A percentile compares a stretch with the other conserved stretches of the same genome.
Evolutionary conservation across 768 basidiomycete species (phyloP).

Genomic region (Lactifluus echinatus): DNA sequence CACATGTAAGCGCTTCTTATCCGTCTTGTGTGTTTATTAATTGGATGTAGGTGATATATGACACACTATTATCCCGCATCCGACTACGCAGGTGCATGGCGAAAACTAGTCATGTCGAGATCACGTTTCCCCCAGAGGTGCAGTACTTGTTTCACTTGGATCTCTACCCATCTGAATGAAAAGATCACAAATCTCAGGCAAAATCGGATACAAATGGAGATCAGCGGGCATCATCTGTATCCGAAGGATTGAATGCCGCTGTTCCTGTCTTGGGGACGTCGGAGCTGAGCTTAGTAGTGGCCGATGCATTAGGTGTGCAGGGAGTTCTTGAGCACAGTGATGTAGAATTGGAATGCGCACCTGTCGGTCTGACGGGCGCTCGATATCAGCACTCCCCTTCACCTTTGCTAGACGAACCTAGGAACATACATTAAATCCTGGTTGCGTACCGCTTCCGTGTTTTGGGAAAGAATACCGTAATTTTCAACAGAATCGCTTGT

Average conservation of each 20-base stretch:
- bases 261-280: not conserved
- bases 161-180: not conserved
- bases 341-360: no score
- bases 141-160: not conserved
- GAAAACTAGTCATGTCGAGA: not conserved
- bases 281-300: not conserved
- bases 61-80: not conserved
- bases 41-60: not conserved
- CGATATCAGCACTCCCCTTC: no score
- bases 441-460: no score
- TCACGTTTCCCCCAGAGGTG: not conserved
- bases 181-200: not conserved
- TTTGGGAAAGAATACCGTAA: no score
- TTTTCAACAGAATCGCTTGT: no score
- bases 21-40: not conserved
- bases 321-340: not conserved
- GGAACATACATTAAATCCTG: no score
- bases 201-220: not conserved
- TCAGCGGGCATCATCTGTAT: not conserved
- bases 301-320: not conserved
- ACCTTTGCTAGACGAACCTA: no score
- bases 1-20: not conserved
- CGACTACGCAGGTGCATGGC: not conserved
- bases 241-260: not conserved
- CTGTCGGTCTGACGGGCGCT: no score